phyloP scores from a whole-genome alignment of 495 filamentous ascomycete species.

The Hypoxylon trugodes region DNA sequence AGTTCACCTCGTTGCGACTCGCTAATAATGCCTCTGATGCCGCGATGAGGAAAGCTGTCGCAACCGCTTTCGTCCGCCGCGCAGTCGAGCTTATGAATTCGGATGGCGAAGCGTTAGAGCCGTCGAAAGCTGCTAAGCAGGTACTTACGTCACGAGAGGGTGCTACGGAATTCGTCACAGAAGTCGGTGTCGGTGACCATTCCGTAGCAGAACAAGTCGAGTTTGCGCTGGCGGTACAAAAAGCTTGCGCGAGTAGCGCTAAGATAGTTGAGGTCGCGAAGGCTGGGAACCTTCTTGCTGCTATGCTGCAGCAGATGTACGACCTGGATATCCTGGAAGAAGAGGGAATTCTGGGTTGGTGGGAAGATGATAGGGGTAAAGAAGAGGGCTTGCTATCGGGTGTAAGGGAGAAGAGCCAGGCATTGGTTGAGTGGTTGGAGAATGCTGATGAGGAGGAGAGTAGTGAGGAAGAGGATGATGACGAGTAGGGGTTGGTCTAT shows the following conservation, averaged over 20 bases:
- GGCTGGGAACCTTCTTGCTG: constrained; percentile 73
- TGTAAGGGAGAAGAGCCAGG: constrained; percentile 75
- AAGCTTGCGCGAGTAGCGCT: constrained; percentile 69
- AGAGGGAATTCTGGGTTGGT: constrained; percentile 89
- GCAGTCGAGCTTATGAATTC: constrained; percentile 74
- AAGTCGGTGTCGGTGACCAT: constrained; percentile 60
- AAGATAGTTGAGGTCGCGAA: constrained; percentile 59
- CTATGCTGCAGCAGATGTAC: constrained; percentile 81
- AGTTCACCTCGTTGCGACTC: constrained; percentile 89
- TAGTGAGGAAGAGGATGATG: constrained; percentile 67
- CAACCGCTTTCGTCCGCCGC: constrained; percentile 82
- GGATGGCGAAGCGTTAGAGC: constrained; percentile 58
- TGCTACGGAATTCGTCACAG: constrained; percentile 59
- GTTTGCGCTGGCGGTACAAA: constrained; percentile 81
- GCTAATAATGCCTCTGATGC: constrained; percentile 87
- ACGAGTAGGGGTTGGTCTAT: constrained; percentile 28
- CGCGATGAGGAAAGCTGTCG: constrained; percentile 86
- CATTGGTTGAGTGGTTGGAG: constrained; percentile 86
- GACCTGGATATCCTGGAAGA: constrained; percentile 86
- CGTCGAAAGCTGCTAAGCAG: constrained; percentile 70
- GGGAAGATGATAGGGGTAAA: constrained; percentile 73
- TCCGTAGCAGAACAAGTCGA: constrained; percentile 74
- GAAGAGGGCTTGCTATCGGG: constrained; percentile 70
- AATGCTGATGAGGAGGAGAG: constrained; percentile 86
- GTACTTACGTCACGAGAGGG: constrained; percentile 58